phyloP scores from a whole-genome alignment of 805 yeast species.

The Metschnikowia reukaufii region DNA sequence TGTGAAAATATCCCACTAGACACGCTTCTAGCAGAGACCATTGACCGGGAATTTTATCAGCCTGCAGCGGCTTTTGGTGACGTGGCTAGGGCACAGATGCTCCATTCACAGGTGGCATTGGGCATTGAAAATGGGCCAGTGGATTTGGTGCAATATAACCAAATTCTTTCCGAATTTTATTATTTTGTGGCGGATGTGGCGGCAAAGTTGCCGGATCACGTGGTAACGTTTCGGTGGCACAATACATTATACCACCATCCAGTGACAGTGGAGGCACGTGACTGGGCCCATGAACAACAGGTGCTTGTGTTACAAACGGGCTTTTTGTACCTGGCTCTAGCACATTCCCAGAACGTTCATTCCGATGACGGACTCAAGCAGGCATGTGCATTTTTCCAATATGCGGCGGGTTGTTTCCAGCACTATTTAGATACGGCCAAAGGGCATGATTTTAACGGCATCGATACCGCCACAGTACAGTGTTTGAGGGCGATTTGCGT shows the following conservation, averaged over 20 bases:
- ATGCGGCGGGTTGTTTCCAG: conserved; percentile 67
- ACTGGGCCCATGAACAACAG: conserved; percentile 45
- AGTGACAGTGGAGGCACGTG: conserved; percentile 3
- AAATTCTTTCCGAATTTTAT: conserved; percentile 46
- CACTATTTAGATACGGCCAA: conserved; percentile 25
- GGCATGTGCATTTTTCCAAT: conserved; percentile 65
- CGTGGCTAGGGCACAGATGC: conserved; percentile 39
- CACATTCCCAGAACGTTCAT: conserved; percentile 43
- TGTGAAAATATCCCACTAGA: conserved; percentile 9
- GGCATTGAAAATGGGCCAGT: conserved; percentile 29
- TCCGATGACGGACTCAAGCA: conserved; percentile 57
- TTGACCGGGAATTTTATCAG: conserved; percentile 48
- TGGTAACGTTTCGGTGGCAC: conserved; percentile 68
- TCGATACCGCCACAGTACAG: conserved; percentile 50
- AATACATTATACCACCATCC: conserved; percentile 48
- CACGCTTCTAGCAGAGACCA: conserved; percentile 40
- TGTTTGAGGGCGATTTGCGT: conserved; percentile 55
- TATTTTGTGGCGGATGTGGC: conserved; percentile 43
- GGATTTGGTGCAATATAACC: conserved; percentile 19
- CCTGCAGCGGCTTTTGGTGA: conserved; percentile 37
- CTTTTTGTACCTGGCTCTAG: conserved; percentile 59
- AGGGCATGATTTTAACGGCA: conserved; percentile 36
- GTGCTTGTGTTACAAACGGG: conserved; percentile 72
- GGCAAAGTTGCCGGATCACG: conserved; percentile 63
- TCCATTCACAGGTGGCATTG: conserved; percentile 44